Evolutionary conservation across 2,329 filamentous ascomycete species (phyloP).

Genomic region (Talaromyces sp.): DNA sequence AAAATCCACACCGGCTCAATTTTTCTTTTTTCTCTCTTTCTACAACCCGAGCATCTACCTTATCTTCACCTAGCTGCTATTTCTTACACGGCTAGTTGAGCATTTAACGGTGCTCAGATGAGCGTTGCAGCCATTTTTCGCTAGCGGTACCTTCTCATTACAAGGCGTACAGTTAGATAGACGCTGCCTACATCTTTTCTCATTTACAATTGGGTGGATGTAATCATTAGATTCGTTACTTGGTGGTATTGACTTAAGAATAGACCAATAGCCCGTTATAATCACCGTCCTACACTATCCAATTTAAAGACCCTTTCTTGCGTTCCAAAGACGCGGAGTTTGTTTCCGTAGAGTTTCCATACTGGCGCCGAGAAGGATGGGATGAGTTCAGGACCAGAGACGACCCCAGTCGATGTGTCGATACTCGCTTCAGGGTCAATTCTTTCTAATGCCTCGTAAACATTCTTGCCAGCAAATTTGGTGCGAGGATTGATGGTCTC

Average conservation of each 20-base stretch:
- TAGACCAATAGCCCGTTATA: not conserved
- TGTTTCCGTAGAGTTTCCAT: slow-evolving; percentile 59
- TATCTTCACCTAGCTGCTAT: slow-evolving; percentile 80
- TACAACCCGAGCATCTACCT: slow-evolving; percentile 69
- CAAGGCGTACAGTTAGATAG: slow-evolving; percentile 97
- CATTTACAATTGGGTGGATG: not conserved
- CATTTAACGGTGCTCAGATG: slow-evolving; percentile 90
- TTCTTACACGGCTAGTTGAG: slow-evolving; percentile 75
- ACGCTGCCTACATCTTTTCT: slow-evolving; percentile 68
- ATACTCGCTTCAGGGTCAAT: not conserved
- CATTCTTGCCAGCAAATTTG: slow-evolving; percentile 29
- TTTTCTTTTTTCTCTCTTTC: slow-evolving; percentile 36
- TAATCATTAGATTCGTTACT: not conserved
- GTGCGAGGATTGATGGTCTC: not conserved
- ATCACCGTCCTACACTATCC: not conserved
- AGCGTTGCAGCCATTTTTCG: slow-evolving; percentile 87
- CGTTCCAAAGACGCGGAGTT: slow-evolving; percentile 59
- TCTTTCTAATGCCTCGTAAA: slow-evolving; percentile 25
- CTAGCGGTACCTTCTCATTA: slow-evolving; percentile 84
- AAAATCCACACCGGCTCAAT: slow-evolving; percentile 23
- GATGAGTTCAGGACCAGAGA: slow-evolving; percentile 45
- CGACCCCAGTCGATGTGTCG: not conserved
- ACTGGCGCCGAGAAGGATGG: slow-evolving; percentile 52
- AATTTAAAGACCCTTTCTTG: slow-evolving; percentile 48
- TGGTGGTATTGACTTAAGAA: not conserved